Base-by-base conservation (phyloP, 495 filamentous ascomycete species). In the Lasiosphaeria hispida region DNA sequence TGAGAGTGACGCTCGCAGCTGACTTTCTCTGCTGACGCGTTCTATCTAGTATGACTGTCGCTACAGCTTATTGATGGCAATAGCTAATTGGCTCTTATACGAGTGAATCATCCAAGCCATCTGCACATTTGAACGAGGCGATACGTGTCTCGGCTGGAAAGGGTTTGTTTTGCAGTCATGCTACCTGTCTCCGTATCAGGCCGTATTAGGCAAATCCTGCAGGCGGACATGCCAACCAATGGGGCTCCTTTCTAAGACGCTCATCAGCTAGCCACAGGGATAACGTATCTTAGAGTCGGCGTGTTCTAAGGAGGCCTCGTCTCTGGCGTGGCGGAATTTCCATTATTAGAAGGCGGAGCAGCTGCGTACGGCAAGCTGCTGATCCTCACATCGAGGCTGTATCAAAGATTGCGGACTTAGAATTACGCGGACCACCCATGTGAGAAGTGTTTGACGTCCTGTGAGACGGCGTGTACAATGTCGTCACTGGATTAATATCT, bases 201-300 rank as follows among this genome's bases (percentile, higher is more conserved):
- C n/a, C 18, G 42, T 45, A 45, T 45, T 13, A 45, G 42, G 42
- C 42, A 45, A 45, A 45, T 45, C 42, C 42, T 45, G n/a, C 42
- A 45, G 42, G 42, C 42, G 42, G 42, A 45, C 42, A 9, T 45
- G 10, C 42, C 8, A 45, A 45, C 42, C 42, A 45, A 45, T 45
- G 42, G 15, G 15, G 42, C 42, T 45, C 42, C n/a, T 45, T 45
- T 45, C 42, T 45, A 45, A 45, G 42, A 5, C 42, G 15, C 42
- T 45, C 42, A 45, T 3, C 9, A 45, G 4, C 15, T 45, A 6
- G 42, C 42, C 42, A 45, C 8, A 17, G 42, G 42, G 5, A 30
- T n/a, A n/a, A n/a, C n/a, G n/a, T n/a, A n/a, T n/a, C n/a, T n/a
- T n/a, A n/a, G n/a, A n/a, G n/a, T n/a, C n/a, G n/a, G n/a, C n/a